Evolutionary conservation across 2,329 filamentous ascomycete genomes (phyloP).

Genomic region (Penicillium vulpinum): DNA sequence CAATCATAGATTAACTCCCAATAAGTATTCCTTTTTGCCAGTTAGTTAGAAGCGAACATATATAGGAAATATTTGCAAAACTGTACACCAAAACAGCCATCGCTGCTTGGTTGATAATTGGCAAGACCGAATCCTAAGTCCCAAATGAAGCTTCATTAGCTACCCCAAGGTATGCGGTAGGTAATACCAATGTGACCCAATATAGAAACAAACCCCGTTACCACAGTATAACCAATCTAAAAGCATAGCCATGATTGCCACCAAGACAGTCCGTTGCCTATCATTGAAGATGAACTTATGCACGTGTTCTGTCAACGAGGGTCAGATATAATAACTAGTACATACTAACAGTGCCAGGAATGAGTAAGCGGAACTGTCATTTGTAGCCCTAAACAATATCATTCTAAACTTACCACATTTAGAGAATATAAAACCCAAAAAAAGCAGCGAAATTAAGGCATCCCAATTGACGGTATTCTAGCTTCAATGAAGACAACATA

Average conservation of each 20-base stretch:
- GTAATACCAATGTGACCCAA: conserved; percentile 12
- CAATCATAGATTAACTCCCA: background rate
- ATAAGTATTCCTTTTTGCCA: no score
- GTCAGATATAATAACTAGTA: background rate
- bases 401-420: conserved; percentile 11
- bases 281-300: conserved; percentile 19
- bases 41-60: background rate
- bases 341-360: background rate
- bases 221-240: conserved; percentile 15
- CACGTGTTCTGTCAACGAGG: conserved; percentile 9
- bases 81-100: conserved; percentile 17
- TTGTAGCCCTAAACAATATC: background rate
- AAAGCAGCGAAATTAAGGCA: conserved; percentile 18
- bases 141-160: conserved; percentile 12
- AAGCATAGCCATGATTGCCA: conserved; percentile 20
- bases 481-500: conserved; percentile 4
- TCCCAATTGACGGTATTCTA: conserved; percentile 12
- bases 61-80: background rate
- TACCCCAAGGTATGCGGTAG: conserved; percentile 13
- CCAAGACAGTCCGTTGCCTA: conserved; percentile 15
- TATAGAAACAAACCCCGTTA: conserved; percentile 10
- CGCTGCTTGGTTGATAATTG: conserved; percentile 11
- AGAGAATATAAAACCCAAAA: conserved; percentile 17
- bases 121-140: conserved; percentile 16
- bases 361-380: background rate